Conservation (phyloP, 2,329 filamentous ascomycete species). For the Cadophora malorum region DNA sequence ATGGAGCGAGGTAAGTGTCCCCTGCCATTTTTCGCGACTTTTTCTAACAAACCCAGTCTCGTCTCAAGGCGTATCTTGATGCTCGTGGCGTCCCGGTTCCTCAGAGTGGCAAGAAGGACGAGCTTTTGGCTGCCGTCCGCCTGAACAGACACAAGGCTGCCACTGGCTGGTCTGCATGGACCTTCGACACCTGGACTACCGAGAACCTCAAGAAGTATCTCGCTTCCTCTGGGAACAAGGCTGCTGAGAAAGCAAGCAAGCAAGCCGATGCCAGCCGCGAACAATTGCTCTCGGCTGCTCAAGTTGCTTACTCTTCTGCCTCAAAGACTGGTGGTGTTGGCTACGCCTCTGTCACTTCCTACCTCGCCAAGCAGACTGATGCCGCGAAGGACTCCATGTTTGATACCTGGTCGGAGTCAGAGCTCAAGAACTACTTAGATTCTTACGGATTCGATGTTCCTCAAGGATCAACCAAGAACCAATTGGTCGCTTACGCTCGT, state of each 20-base stretch:
- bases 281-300: slow-evolving; percentile 72
- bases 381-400: slow-evolving; percentile 71
- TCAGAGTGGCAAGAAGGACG: slow-evolving; percentile 72
- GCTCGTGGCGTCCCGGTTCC: slow-evolving; percentile 78
- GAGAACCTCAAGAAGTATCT: slow-evolving; percentile 72
- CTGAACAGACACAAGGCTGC: slow-evolving; percentile 74
- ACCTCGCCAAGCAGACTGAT: slow-evolving; percentile 69
- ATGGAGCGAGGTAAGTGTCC: slow-evolving; percentile 68
- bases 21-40: too few species aligned
- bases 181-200: slow-evolving; percentile 77
- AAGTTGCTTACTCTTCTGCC: slow-evolving; percentile 64
- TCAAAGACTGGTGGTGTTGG: slow-evolving; percentile 61
- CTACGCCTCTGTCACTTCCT: slow-evolving; percentile 74
- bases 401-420: slow-evolving; percentile 70
- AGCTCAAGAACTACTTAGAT: slow-evolving; percentile 81
- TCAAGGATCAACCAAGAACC: slow-evolving; percentile 54
- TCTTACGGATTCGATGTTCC: slow-evolving; percentile 68
- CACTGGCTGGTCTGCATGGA: slow-evolving; percentile 74
- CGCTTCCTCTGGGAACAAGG: slow-evolving; percentile 56
- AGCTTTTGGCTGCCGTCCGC: slow-evolving; percentile 77
- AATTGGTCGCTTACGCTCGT: slow-evolving; percentile 73
- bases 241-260: slow-evolving; percentile 64
- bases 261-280: slow-evolving; percentile 72
- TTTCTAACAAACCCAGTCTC: slow-evolving; percentile 47
- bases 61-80: slow-evolving; percentile 80